phyloP scores from a whole-genome alignment of 805 yeast genomes.

The Metschnikowia kofuensis region DNA sequence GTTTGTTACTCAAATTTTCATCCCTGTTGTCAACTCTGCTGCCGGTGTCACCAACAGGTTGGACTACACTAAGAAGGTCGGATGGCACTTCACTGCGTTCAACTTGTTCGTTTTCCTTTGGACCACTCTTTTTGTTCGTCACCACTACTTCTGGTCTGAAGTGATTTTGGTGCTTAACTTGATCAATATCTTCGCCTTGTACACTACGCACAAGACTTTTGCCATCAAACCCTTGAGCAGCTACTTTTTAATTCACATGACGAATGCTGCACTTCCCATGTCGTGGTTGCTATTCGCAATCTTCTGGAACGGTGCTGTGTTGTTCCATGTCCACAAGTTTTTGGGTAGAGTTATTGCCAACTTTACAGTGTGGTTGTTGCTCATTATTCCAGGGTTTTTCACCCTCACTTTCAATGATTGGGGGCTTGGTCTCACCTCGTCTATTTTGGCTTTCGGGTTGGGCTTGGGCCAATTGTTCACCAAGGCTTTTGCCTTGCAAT shows the following conservation, averaged over 20 bases:
- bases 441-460: slow-evolving; percentile 60
- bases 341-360: slow-evolving; percentile 69
- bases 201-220: slow-evolving; percentile 60
- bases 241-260: slow-evolving; percentile 61
- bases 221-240: slow-evolving; percentile 47
- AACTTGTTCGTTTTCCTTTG: slow-evolving; percentile 61
- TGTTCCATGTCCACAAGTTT: slow-evolving; percentile 59
- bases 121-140: slow-evolving; percentile 58
- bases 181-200: slow-evolving; percentile 52
- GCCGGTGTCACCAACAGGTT: slow-evolving; percentile 15
- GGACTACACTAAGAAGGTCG: slow-evolving; percentile 40
- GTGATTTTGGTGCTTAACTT: slow-evolving; percentile 58
- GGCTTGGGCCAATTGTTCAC: slow-evolving; percentile 69
- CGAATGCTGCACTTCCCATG: slow-evolving; percentile 67
- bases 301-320: slow-evolving; percentile 84
- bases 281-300: slow-evolving; percentile 71
- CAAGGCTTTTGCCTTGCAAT: slow-evolving; percentile 73
- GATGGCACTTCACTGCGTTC: slow-evolving; percentile 61
- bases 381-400: slow-evolving; percentile 59
- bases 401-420: slow-evolving; percentile 65
- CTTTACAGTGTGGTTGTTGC: slow-evolving; percentile 73
- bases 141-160: slow-evolving; percentile 59
- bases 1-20: slow-evolving; percentile 46
- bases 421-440: slow-evolving; percentile 59
- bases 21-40: slow-evolving; percentile 25